Base-by-base conservation (phyloP, 2,329 filamentous ascomycete species). In the Trichothecium roseum region DNA sequence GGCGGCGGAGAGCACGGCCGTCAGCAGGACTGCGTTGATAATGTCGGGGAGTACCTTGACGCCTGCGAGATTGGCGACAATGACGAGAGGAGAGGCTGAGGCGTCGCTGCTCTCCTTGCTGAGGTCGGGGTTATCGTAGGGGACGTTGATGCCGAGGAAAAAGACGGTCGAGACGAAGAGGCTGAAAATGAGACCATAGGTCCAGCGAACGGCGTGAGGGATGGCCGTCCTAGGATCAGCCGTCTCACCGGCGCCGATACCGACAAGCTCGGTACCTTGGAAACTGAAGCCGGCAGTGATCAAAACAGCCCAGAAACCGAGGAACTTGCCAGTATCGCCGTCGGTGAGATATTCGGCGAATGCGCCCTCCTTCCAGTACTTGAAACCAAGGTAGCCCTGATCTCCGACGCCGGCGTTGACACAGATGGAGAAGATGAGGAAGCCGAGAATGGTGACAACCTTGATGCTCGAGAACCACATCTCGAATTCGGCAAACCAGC, bases 391-490 rank as follows among this genome's bases (percentile, higher is more conserved):
- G 48, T 81, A 79, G n/a, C 78, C 78, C 42, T 84, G 64, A 13
- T 74, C 49, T 15, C 81, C 78, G 5, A 68, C 81, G 31, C 82
- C 83, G 3, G 79, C 80, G 50, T 84, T 78, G 58, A 87, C 69
- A 55, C 78, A 82, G 46, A 86, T 81, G 43, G 70, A 75, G 46
- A 87, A 84, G 51, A 88, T 78, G 62, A 84, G 70, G 62, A 87
- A 84, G 29, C 81, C 81, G 30, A 84, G 36, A 28, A 87, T 74
- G 18, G 81, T 84, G 34, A 86, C 47, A 37, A 88, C 80, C 57
- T 89, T 89, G 64, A 89, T 75, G 38, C 68, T 74, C 5, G 81
- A 78, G 46, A 88, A 77, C 72, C 78, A 86, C 58, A 87, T 84
- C 53, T 89, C 84, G 18, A 84, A 64, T 51, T 88, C 81, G 28